Evolutionary conservation across 768 basidiomycete genomes (phyloP), one percentile per base, ranked within the genome.

Genomic region (Calocybe indica): DNA sequence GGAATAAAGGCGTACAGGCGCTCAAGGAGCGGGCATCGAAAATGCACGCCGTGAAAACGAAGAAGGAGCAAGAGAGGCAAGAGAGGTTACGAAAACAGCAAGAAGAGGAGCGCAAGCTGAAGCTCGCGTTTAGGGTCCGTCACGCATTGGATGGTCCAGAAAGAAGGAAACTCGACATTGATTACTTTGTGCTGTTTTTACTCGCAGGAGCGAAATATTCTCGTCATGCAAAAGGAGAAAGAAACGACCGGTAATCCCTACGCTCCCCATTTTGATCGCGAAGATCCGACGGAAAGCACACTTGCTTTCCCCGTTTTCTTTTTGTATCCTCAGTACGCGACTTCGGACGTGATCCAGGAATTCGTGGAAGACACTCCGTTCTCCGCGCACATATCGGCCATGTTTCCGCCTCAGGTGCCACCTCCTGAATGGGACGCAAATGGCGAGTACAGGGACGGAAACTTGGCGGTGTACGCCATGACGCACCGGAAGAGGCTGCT

Each of bases 281-380:
- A 85, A 51, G 86, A 83, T 64, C 60, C 79, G 48, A 68, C 80
- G 48, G 54, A 74, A 54, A 61, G 63, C 51, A 82, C 81, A 0
- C 74, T 95, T 9, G 65, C 95, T 52, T 62, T 96, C 60, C 95
- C 96, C 2, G 84, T 87, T 37, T 90, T 96, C 72, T 87, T 98
- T 66, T 75, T 97, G 51, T 96, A 97, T 65, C 96, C 96, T 5
- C 85, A 92, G 61, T 75, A 92, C 53, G 80, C 84, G 8, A 91
- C 82, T 5, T 91, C 94, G 29, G 96, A 99, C 65, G 75, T 94
- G 49, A 87, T 97, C 53, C 74, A 86, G 10, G 76, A 84, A 43
- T 97, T 95, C 65, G 74, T 82, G 53, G 94, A 97, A 63, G 79
- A 85, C 53, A 85, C 89, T 1, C 78, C 90, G 2, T 92, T 98